Conservation (phyloP, 345 rosid species). For the Abelmoschus esculentus region DNA sequence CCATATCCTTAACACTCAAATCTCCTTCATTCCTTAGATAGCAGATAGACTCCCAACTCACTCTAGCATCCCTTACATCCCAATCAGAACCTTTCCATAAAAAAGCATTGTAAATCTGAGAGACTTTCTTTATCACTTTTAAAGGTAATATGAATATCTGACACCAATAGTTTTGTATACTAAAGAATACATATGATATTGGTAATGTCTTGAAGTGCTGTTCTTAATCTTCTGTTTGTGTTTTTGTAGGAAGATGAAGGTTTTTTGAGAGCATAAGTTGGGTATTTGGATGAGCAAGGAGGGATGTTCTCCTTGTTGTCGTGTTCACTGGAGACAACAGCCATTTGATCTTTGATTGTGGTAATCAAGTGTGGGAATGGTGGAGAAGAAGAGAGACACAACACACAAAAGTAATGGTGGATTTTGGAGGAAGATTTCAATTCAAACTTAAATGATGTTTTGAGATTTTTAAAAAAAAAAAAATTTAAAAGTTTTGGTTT, state of each 20-base stretch:
- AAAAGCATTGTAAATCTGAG: too few species aligned
- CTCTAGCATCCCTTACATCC: too few species aligned
- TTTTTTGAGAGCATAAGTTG: conserved; percentile 14
- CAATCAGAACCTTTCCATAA: too few species aligned
- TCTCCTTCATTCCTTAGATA: too few species aligned
- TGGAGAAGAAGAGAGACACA: background rate
- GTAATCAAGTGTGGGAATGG: background rate
- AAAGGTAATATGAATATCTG: too few species aligned
- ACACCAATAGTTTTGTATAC: too few species aligned
- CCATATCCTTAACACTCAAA: too few species aligned
- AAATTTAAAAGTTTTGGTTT: background rate
- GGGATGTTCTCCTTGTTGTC: conserved; percentile 26
- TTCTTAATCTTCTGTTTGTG: conserved; percentile 7
- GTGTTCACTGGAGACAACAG: conserved; percentile 9
- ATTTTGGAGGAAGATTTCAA: conserved; percentile 23
- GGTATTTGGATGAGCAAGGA: conserved; percentile 17
- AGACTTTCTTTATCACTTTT: too few species aligned
- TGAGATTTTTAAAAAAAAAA: background rate
- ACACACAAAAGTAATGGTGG: conserved; percentile 20
- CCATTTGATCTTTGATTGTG: conserved; percentile 2
- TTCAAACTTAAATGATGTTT: background rate
- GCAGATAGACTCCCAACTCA: too few species aligned
- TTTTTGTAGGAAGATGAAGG: conserved; percentile 9
- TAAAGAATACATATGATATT: conserved; percentile 4
- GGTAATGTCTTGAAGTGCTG: conserved; percentile 32